These are phyloP conservation scores for Coelastrella sp. DNA, from an alignment of 139 green algal species.

Conservation along the genomic window DNA sequence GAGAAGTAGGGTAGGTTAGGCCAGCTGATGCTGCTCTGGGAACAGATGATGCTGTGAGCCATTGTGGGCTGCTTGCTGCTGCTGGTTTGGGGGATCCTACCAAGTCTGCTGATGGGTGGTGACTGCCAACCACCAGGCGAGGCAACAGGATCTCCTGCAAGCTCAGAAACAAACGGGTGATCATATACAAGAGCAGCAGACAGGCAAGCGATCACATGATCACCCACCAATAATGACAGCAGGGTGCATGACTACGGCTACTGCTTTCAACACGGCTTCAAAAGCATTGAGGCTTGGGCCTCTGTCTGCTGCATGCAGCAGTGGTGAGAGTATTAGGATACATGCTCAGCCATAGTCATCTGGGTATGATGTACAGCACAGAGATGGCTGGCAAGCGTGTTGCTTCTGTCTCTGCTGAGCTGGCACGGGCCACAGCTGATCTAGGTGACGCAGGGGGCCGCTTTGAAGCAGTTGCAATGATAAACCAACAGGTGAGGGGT, in stretches of 20 bases:
- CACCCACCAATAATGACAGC: no score
- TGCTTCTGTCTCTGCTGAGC: neutral
- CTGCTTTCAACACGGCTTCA: neutral
- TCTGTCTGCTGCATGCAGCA: no score
- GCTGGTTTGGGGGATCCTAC: neutral
- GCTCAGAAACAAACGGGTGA: neutral
- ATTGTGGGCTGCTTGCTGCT: neutral
- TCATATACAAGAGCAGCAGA: neutral
- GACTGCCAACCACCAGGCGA: neutral
- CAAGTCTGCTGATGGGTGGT: neutral
- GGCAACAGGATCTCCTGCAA: conserved; percentile 19
- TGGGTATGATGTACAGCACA: neutral
- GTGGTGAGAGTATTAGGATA: no score
- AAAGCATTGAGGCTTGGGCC: no score
- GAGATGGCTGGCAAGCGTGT: neutral
- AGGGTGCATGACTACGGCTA: neutral
- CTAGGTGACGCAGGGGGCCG: conserved; percentile 11
- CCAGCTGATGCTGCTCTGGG: conserved; percentile 17
- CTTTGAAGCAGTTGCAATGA: neutral
- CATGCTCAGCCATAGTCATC: no score
- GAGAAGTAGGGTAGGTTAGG: neutral
- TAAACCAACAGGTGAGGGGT: conserved; percentile 28
- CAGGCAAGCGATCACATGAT: no score
- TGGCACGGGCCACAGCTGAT: conserved; percentile 32
- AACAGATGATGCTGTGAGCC: neutral